Percentiles rank a stretch among this genome's conserved stretches.
phyloP scores from a whole-genome alignment of 2,329 filamentous ascomycete species.

The Aspergillus glaucus region DNA sequence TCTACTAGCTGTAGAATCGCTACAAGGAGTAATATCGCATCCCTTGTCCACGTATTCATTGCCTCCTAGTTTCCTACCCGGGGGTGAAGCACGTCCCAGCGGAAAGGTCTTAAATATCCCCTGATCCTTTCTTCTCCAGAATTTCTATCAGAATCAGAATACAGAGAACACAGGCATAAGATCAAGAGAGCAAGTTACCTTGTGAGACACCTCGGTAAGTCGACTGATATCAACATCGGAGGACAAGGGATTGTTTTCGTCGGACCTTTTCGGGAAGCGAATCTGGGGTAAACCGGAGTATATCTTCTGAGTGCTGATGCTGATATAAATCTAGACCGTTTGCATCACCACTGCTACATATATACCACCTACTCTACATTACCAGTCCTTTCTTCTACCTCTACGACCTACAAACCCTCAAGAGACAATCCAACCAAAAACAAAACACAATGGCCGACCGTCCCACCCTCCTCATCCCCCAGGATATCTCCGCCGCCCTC shows the following conservation, averaged over 20 bases:
- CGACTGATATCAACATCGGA: neutral
- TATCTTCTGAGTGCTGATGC: neutral
- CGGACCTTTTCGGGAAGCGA: neutral
- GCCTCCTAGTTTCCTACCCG: neutral
- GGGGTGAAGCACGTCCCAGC: neutral
- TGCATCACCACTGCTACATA: neutral
- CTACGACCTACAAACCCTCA: neutral
- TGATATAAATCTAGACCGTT: neutral
- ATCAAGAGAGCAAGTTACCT: too few relatives aligned
- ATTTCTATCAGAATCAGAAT: too few relatives aligned
- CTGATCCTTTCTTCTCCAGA: neutral
- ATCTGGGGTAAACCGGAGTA: neutral
- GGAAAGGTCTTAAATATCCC: neutral
- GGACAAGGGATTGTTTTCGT: neutral
- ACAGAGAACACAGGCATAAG: too few relatives aligned
- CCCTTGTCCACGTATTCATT: neutral
- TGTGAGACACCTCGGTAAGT: neutral
- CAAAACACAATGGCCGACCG: constrained; percentile 4
- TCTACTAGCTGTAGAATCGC: neutral
- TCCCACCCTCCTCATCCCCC: constrained; percentile 22
- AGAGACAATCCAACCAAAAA: neutral
- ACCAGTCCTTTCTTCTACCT: neutral
- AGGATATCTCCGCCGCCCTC: constrained; percentile 36
- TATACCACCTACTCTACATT: neutral
- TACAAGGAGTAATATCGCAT: neutral